Base-by-base conservation (phyloP, 2,329 filamentous ascomycete genomes). In the Fusarium foetens region DNA sequence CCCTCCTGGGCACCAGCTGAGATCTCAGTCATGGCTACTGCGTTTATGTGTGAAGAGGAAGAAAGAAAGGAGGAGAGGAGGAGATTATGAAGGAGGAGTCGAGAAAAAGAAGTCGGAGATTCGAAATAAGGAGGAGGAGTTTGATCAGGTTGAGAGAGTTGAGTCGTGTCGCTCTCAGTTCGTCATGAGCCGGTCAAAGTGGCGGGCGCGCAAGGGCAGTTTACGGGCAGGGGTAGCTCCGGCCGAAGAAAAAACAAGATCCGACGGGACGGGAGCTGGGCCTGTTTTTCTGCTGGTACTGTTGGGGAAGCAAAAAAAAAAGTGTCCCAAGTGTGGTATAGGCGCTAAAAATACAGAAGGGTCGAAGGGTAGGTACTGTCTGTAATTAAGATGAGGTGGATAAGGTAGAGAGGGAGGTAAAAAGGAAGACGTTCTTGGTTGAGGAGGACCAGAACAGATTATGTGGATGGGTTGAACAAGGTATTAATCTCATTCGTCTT, bases 1-100 rank as follows among this genome's bases (percentile, higher is more conserved):
- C 83, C 81, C 72, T 83, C 83, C 64, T 75, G 74, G 75, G 81
- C 77, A 75, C 80, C 78, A 76, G 68, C 81, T 75, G 82, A 82
- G 74, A 81, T 80, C 78, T 87, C 84, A 73, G 86, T 82, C 88
- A 90, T 89, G 76, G 73, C 82, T 78, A 66, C 73, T 72, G 62
- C 49, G 70, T 70, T 75, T 75, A 53, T 68, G 66, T 71, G 71
- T 75, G 71, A 54, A 68, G 53, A 58, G 49, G 57, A 52, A 39
- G 57, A 46, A 23, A 38, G 71, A 72, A 27, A 35, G 25, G 43
- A 38, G 35, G 52, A 48, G 63, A 53, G 62, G 52, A 59, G 60
- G 33, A 51, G 54, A 55, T 39, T 58, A 68, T 70, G 70, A 69
- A 66, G 62, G 64, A 69, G 72, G 62, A 61, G 52, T 65, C 70